Base-by-base conservation (phyloP, 495 filamentous ascomycete genomes). In the Melanomma pulvis-pyrius region DNA sequence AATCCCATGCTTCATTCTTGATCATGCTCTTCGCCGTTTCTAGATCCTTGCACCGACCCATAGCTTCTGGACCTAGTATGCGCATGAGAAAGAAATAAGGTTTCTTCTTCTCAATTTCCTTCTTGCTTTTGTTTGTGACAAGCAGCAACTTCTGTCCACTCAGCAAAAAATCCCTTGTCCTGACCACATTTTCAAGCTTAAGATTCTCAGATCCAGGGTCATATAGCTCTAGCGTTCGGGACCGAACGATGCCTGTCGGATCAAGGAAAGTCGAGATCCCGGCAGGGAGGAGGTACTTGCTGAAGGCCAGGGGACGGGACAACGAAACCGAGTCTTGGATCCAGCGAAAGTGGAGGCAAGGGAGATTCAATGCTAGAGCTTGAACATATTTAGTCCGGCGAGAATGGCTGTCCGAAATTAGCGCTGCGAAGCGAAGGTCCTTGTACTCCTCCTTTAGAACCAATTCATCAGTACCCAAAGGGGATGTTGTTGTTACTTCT, bases 361-460 rank as follows among this genome's bases (percentile, higher is more conserved):
- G 96, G 0, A 98, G 74, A 4, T 91, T 91, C 3, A 98, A 83
- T 8, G 96, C 93, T 13, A 98, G 86, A 0, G 94, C 94, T 74
- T 98, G 93, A 82, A 98, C 89, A 76, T 94, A 97, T 68, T 98
- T 98, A 36, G 87, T 85, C 59, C 90, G 89, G n/a, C 94, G 87
- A 13, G 89, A 96, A 75, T 97, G 88, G 28, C 84, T 84, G 74
- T 97, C 90, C 0, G 94, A 88, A 64, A 98, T 92, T 19, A 98
- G 78, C 24, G 89, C 91, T 0, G 87, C 83, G 75, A 98, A 98
- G 4, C 92, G 91, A 0, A 88, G 77, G 12, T 80, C 73, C 19
- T 80, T 74, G 28, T 86, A 83, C 13, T 77, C 74, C 0, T 77
- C 44, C 0, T 78, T 86, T 24, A 90, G 75, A 1, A 73, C 70